Evolutionary conservation across 306 rosid genomes (phyloP).

Genomic region (Cicer bijugum): DNA sequence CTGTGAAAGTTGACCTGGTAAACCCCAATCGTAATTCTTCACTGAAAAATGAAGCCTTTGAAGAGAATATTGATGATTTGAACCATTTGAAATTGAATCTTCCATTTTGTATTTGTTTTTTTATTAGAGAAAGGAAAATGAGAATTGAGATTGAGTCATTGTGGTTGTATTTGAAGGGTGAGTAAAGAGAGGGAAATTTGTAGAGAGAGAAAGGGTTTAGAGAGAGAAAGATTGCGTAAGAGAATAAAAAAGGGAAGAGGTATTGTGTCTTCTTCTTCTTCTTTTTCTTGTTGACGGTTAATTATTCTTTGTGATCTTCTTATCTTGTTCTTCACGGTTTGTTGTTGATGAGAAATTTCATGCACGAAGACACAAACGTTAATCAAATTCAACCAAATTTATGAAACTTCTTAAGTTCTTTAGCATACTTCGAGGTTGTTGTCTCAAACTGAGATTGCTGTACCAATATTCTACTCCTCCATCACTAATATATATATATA

Average conservation of each 20-base stretch:
- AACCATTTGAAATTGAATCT: conserved; percentile 12
- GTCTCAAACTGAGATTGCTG: background rate
- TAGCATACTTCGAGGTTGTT: background rate
- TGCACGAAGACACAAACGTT: conserved; percentile 2
- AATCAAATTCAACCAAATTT: background rate
- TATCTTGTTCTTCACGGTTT: conserved; percentile 29
- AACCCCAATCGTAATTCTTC: conserved; percentile 89
- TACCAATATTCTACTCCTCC: no score
- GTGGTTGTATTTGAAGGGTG: conserved; percentile 50
- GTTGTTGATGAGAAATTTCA: conserved; percentile 10
- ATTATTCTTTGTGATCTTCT: background rate
- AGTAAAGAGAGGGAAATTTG: conserved; percentile 42
- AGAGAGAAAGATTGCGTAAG: conserved; percentile 18
- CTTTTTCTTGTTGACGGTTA: conserved; percentile 2
- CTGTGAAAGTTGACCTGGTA: conserved; percentile 56
- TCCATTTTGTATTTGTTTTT: conserved; percentile 20
- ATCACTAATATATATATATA: no score
- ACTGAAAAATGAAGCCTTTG: conserved; percentile 69
- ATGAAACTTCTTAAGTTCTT: background rate
- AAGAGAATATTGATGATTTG: conserved; percentile 29
- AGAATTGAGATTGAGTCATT: conserved; percentile 30
- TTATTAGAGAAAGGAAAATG: background rate
- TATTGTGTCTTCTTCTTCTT: conserved; percentile 23
- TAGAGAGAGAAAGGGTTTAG: conserved; percentile 19
- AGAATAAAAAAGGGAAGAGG: conserved; percentile 7